Evolutionary conservation across 1,284 basidiomycete genomes (phyloP).

Genomic region (Agroathelia rolfsii): DNA sequence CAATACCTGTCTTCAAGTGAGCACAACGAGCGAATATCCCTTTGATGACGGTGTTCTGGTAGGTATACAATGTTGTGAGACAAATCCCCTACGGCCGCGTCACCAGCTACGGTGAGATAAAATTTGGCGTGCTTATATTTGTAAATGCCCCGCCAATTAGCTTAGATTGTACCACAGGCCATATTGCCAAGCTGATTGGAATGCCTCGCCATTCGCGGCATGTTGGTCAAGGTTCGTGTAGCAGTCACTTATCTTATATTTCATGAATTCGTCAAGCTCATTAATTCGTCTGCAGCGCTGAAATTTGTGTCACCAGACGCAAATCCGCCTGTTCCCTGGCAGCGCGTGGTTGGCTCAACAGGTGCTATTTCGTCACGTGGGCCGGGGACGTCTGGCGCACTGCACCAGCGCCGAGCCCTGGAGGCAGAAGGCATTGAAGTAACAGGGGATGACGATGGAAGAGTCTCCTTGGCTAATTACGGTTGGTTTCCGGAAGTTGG

Average conservation of each 20-base stretch:
- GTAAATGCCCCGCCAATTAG: not conserved
- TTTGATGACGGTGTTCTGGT: constrained; percentile 2
- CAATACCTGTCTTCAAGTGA: not conserved
- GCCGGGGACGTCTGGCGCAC: constrained; percentile 61
- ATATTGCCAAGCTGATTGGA: constrained; percentile 75
- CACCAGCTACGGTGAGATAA: constrained; percentile 54
- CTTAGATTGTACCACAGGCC: constrained; percentile 35
- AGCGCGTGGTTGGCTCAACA: constrained; percentile 57
- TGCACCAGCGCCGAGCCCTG: constrained; percentile 53
- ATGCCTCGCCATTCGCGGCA: constrained; percentile 78
- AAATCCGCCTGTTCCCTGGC: constrained; percentile 65
- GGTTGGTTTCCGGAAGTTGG: constrained; percentile 52
- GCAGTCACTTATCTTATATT: not conserved
- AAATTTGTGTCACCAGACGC: constrained; percentile 54
- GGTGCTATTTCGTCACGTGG: constrained; percentile 75
- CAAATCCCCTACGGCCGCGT: constrained; percentile 54
- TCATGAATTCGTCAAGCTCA: constrained; percentile 1
- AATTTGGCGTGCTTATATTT: not conserved
- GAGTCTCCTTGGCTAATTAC: constrained; percentile 36
- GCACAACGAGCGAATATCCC: not conserved
- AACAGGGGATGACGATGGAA: constrained; percentile 34
- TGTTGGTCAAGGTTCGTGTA: constrained; percentile 68
- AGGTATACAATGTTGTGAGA: constrained; percentile 64
- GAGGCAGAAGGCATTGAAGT: constrained; percentile 68
- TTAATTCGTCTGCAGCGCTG: constrained; percentile 35